Conservation (phyloP, 78 protist genomes). For the Guillardia theta region DNA sequence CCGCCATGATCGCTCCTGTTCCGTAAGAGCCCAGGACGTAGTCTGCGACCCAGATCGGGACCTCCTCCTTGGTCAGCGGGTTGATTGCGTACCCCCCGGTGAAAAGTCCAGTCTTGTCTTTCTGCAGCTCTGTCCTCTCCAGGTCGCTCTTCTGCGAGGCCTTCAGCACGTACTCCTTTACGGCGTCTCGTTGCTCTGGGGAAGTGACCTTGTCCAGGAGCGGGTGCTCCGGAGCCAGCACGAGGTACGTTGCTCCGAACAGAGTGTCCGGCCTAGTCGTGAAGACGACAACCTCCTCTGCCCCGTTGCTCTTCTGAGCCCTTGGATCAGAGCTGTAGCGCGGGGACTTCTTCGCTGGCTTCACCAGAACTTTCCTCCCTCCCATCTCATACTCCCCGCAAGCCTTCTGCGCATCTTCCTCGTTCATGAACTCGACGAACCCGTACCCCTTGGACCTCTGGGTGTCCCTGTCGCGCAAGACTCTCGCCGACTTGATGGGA, state of each 20-base stretch:
- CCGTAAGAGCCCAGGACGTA: slow-evolving; percentile 66
- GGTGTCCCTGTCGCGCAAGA: background rate
- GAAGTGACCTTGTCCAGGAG: background rate
- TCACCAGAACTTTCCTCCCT: background rate
- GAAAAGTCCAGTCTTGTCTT: slow-evolving; percentile 32
- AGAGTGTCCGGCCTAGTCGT: slow-evolving; percentile 88
- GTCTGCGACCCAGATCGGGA: slow-evolving; percentile 72
- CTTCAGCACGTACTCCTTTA: background rate
- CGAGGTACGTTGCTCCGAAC: slow-evolving; percentile 65
- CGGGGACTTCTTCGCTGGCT: background rate
- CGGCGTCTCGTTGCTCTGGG: background rate
- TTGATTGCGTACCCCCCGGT: slow-evolving; percentile 23
- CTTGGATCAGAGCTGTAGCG: too few relatives aligned
- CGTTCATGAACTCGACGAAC: background rate
- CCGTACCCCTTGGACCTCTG: background rate
- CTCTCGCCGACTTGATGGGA: background rate
- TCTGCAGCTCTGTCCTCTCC: slow-evolving; percentile 12
- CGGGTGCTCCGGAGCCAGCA: slow-evolving; percentile 61
- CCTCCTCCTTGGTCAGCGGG: background rate
- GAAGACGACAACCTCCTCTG: slow-evolving; percentile 52
- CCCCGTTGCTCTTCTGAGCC: too few relatives aligned
- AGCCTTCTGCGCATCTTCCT: background rate
- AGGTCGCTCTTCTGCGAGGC: background rate
- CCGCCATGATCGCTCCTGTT: slow-evolving; percentile 83
- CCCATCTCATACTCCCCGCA: too few relatives aligned